Conservation (phyloP, 2,329 filamentous ascomycete genomes). For the Dothiorella sarmentorum region DNA sequence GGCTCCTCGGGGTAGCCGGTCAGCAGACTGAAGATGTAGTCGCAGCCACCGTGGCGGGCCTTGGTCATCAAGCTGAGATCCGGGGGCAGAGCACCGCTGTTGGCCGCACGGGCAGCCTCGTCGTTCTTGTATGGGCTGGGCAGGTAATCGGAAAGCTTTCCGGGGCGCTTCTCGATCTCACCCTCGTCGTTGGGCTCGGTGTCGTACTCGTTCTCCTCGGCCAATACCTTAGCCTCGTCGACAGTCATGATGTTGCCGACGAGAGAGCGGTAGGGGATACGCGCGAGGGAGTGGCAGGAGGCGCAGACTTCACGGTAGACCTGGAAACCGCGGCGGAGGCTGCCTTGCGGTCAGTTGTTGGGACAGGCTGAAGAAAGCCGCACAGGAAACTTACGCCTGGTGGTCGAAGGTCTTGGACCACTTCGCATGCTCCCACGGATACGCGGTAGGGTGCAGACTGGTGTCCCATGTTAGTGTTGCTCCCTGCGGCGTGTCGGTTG, state of each 20-base stretch:
- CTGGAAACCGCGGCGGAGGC: constrained; percentile 97
- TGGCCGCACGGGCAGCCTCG: constrained; percentile 94
- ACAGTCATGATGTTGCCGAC: constrained; percentile 92
- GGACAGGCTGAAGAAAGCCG: neutral
- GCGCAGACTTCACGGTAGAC: constrained; percentile 99
- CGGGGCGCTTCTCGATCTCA: constrained; percentile 95
- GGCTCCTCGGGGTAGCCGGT: constrained; percentile 97
- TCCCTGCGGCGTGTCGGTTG: constrained; percentile 1
- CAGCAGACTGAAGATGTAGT: constrained; percentile 97
- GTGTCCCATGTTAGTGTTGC: constrained; percentile 3
- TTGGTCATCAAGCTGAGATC: constrained; percentile 98
- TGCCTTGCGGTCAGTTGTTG: constrained; percentile 36
- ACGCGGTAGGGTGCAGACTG: constrained; percentile 86
- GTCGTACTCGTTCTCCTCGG: constrained; percentile 98
- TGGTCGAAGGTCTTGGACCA: constrained; percentile 96
- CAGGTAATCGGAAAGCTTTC: constrained; percentile 98
- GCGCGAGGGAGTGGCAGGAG: constrained; percentile 92
- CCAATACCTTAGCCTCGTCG: constrained; percentile 94
- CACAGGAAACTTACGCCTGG: constrained; percentile 68
- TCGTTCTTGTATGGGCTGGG: constrained; percentile 97
- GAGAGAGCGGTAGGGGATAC: constrained; percentile 88
- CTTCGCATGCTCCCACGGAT: constrained; percentile 93
- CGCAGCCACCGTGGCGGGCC: constrained; percentile 92
- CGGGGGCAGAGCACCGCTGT: constrained; percentile 95
- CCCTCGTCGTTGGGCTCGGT: constrained; percentile 97